Base-by-base conservation (phyloP, 345 rosid species). In the Eucalyptus guilfoylei region DNA sequence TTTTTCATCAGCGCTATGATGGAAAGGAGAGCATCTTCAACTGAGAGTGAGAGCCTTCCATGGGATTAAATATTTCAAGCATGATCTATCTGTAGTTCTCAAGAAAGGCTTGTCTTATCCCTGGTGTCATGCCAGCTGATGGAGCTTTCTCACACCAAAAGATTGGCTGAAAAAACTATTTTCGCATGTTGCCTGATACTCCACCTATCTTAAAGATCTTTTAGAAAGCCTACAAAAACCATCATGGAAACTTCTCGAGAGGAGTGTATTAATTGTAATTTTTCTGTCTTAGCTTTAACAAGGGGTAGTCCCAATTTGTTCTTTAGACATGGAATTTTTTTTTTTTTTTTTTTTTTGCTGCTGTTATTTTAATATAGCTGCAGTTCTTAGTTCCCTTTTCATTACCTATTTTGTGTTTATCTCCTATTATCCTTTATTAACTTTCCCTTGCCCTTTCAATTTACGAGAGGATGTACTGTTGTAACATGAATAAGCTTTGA, bases 21-120 rank as follows among this genome's bases (percentile, higher is more conserved):
- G 93, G 95, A 80, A 96, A 92, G n/a, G 95, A 94, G 91, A 91
- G 92, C 91, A 14, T 83, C 95, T 92, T 91, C 96, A 86, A 37
- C 91, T 85, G 98, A 96, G 48, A 91, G 89, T 80, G 50, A 34
- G 17, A 91, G 89, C 90, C 88, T 90, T 67, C 89, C 94, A 14
- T 89, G 81, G 94, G 93, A 88, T 95, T 91, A 93, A 88, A 80
- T 87, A 87, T 67, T 67, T 85, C 26, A 10, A 14, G 64, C 28
- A 48, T 14, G 54, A 85, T 42, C 19, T 13, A 62, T 62, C 72
- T 62, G 30, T 62, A 62, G 72, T 6, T 62, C 72, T 62, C 4
- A 5, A 62, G 72, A 30, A n/a, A 30, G 72, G 72, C 72, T 62
- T 62, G 9, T 62, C 9, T 62, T 30, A 62, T 62, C 52, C 32